Percentiles rank a stretch among this genome's conserved stretches.
Conservation (phyloP, 306 rosid species). For the Citrullus amarus region DNA sequence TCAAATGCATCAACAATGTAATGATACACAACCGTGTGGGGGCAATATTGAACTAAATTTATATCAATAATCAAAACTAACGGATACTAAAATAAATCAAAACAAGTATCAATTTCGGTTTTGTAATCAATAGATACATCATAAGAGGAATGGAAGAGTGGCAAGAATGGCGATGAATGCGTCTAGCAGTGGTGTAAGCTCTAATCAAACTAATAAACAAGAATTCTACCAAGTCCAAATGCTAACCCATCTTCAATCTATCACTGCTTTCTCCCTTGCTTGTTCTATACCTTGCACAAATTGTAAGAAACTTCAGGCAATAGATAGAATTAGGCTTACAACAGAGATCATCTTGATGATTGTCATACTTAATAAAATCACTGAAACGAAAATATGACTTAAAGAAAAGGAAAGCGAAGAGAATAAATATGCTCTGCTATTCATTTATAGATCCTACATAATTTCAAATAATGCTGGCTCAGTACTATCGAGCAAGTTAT, state of each 20-base stretch:
- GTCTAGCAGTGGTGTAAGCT: background rate
- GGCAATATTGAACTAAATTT: background rate
- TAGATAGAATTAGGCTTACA: background rate
- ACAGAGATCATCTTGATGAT: background rate
- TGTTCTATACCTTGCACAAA: slow-evolving; percentile 62
- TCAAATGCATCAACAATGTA: background rate
- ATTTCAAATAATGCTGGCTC: background rate
- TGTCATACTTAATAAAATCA: background rate
- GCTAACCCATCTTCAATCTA: slow-evolving; percentile 41
- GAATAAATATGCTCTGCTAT: background rate
- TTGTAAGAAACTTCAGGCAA: slow-evolving; percentile 12
- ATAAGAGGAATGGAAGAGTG: background rate
- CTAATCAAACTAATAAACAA: background rate
- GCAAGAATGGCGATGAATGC: background rate
- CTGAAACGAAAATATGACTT: background rate
- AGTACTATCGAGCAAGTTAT: background rate
- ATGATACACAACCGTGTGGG: background rate
- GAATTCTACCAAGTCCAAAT: slow-evolving; percentile 2
- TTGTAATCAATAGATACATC: background rate
- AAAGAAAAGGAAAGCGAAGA: background rate
- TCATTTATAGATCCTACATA: background rate
- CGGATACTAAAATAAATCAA: background rate
- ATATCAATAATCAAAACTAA: background rate
- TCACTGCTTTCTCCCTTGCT: slow-evolving; percentile 27
- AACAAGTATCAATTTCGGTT: background rate